Base-by-base conservation (phyloP, 192 early-diverging fungal species). In the Entomortierella lignicola region DNA sequence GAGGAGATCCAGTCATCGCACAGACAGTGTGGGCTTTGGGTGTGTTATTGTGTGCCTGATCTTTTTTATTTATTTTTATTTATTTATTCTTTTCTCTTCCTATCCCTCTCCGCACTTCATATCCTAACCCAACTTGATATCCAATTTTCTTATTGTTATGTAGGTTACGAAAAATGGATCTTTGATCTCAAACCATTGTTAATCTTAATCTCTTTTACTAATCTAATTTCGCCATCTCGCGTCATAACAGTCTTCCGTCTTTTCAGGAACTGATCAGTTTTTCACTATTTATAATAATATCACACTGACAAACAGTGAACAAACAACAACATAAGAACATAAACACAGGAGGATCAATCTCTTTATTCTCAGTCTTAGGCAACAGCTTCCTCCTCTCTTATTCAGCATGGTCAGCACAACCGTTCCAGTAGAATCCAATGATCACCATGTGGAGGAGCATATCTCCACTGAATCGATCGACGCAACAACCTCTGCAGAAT, bases 321-420 rank as follows among this genome's bases (percentile, higher is more conserved):
- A 34, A 41, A 59, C 34, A 44, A 43, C 58, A 17, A 11, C 12
- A 39, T n/a, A 60, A 21, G 12, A 44, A 44, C 39, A 47, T 26
- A 41, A 27, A 43, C 39, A 17, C 12, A 18, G 21, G 43, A 47
- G 39, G 4, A 17, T 44, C 59, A 47, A 47, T 11, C 17, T 47
- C 44, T 5, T 20, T 47, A 47, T 47, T 42, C 20, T 47, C 44
- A 10, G 34, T 10, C n/a, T n/a, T 37, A 37, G 10, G 10, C 26
- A 63, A 50, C 39, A 37, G 23, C 21, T 6, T 26, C 8, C 54
- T 55, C 54, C 54, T 30, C 17, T 55, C 54, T 7, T 29, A 15
- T 37, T 60, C 55, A 69, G 26, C 52, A 72, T 72, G 71, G 71
- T 72, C 71, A 60, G 62, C 63, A 37, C 71, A 58, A 72, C 71